Percentiles rank a stretch among this genome's conserved stretches.
These are phyloP conservation scores for Saturnispora sanitii DNA, from an alignment of 805 yeast species.

Conservation along the genomic window DNA sequence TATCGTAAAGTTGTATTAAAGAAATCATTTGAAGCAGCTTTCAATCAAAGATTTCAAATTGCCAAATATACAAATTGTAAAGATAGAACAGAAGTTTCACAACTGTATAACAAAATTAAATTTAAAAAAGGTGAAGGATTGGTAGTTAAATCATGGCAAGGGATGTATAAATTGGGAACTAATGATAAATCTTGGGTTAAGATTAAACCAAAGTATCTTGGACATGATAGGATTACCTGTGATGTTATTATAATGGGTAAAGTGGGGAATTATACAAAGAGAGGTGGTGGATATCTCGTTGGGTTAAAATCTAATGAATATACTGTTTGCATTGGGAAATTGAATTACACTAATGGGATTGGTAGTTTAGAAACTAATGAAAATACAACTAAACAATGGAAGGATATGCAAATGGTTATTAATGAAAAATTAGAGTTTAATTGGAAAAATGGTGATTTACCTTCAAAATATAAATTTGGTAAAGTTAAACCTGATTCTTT, in stretches of 20 bases:
- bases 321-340: slow-evolving; percentile 4
- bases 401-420: slow-evolving; percentile 45
- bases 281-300: slow-evolving; percentile 3
- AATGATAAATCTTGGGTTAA: slow-evolving; percentile 68
- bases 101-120: slow-evolving; percentile 28
- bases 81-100: neutral
- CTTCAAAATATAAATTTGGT: slow-evolving; percentile 42
- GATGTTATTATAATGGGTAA: slow-evolving; percentile 77
- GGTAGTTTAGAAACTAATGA: slow-evolving; percentile 1
- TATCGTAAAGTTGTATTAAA: slow-evolving; percentile 1
- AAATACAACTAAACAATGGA: slow-evolving; percentile 32
- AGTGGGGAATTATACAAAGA: slow-evolving; percentile 4
- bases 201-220: slow-evolving; percentile 83
- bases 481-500: slow-evolving; percentile 42
- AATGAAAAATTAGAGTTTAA: slow-evolving; percentile 33
- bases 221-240: slow-evolving; percentile 76
- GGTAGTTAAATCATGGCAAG: slow-evolving; percentile 54
- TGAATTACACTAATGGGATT: slow-evolving; percentile 1
- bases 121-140: slow-evolving; percentile 69
- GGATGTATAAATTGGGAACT: slow-evolving; percentile 52
- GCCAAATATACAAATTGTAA: neutral
- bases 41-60: neutral
- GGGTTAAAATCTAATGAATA: neutral
- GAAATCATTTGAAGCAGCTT: neutral
- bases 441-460: slow-evolving; percentile 3